phyloP scores from a whole-genome alignment of 2,329 filamentous ascomycete genomes.

The Fusarium transvaalense region DNA sequence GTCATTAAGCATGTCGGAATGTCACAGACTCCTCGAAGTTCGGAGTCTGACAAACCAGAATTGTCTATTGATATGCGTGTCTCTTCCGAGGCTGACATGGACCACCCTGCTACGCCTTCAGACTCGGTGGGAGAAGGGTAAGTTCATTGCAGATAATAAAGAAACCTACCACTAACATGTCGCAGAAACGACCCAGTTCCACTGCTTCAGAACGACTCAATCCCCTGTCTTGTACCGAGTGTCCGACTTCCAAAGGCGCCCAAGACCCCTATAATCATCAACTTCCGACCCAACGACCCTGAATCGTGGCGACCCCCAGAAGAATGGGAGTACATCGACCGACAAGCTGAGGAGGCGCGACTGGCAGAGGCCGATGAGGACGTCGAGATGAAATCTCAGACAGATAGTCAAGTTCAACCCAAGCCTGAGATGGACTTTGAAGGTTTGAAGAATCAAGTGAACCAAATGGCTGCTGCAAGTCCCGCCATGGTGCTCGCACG shows the following conservation, averaged over 20 bases:
- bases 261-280: constrained; percentile 34
- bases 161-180: constrained; percentile 6
- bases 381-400: constrained; percentile 2
- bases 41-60: constrained; percentile 24
- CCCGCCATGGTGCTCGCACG: constrained; percentile 63
- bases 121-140: constrained; percentile 27
- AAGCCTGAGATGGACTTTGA: constrained; percentile 2
- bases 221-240: constrained; percentile 18
- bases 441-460: constrained; percentile 30
- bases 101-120: constrained; percentile 33
- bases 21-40: constrained; percentile 12
- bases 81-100: constrained; percentile 35
- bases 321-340: constrained; percentile 56
- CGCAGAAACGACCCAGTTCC: constrained; percentile 25
- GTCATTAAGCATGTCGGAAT: constrained; percentile 30
- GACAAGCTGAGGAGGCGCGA: constrained; percentile 1
- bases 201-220: constrained; percentile 37
- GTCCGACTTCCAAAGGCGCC: constrained; percentile 14
- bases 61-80: constrained; percentile 33
- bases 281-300: constrained; percentile 53
- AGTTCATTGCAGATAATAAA: accelerated
- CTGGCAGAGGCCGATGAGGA: not conserved
- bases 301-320: constrained; percentile 62
- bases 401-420: not conserved
- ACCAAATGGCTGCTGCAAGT: constrained; percentile 39